These are phyloP conservation scores for Chrysopogon serrulatus DNA, from an alignment of 176 grass and related monocot genomes.

Conservation along the genomic window DNA sequence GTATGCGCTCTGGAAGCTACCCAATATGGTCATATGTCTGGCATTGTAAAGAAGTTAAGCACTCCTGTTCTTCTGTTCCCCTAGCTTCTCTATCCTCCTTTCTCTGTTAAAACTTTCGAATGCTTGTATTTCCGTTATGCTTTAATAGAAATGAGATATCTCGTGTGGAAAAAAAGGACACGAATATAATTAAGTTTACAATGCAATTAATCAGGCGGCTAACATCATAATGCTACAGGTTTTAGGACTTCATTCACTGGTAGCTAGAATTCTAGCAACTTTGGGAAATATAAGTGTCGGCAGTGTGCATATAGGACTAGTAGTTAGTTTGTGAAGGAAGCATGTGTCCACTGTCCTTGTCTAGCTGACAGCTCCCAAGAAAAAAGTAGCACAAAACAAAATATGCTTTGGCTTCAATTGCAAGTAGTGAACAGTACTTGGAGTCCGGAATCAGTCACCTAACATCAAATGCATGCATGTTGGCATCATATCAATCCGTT, in stretches of 20 bases:
- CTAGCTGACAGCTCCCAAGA: slow-evolving; percentile 26
- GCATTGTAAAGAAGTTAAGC: too few relatives aligned
- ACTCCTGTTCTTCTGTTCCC: too few relatives aligned
- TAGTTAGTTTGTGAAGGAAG: too few relatives aligned
- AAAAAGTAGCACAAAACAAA: slow-evolving; percentile 46
- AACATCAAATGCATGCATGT: slow-evolving; percentile 8
- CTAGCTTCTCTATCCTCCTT: too few relatives aligned
- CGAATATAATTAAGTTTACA: not conserved
- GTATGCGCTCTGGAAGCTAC: too few relatives aligned
- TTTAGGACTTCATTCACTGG: not conserved
- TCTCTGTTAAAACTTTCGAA: too few relatives aligned
- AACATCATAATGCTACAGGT: not conserved
- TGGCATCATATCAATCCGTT: slow-evolving; percentile 23
- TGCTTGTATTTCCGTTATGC: too few relatives aligned
- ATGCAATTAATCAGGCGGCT: not conserved
- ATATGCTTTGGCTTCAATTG: slow-evolving; percentile 55
- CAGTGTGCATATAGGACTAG: not conserved
- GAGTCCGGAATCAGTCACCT: slow-evolving; percentile 45
- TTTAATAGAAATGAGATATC: too few relatives aligned
- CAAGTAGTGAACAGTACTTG: slow-evolving; percentile 47
- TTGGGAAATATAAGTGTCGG: not conserved
- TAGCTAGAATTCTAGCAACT: not conserved
- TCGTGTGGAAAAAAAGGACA: too few relatives aligned
- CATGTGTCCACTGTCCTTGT: slow-evolving; percentile 9
- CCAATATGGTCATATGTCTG: too few relatives aligned